Conservation (phyloP, 2,329 filamentous ascomycete genomes). For the Monosporascus sp. region DNA sequence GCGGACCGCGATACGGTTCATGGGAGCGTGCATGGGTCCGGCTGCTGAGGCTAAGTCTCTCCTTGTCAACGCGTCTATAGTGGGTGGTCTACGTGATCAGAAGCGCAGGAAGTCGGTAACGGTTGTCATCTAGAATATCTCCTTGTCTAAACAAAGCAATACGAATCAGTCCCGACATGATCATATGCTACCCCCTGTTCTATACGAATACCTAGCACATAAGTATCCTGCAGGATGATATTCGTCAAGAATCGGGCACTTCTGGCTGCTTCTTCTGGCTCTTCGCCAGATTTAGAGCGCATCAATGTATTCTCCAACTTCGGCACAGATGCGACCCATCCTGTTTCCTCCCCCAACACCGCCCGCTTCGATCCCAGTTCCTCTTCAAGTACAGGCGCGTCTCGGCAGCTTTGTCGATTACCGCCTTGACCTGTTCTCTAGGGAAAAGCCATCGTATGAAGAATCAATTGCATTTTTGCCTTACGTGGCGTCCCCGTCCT, state of each 20-base stretch:
- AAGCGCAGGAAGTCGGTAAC: slow-evolving; percentile 9
- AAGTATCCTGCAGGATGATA: too few relatives aligned
- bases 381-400: neutral
- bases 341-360: slow-evolving; percentile 5
- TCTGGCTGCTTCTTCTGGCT: too few relatives aligned
- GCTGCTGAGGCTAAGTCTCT: slow-evolving; percentile 3
- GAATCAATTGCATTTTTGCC: too few relatives aligned
- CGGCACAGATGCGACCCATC: slow-evolving; percentile 4
- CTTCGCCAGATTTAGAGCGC: too few relatives aligned
- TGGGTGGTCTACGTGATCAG: slow-evolving; percentile 15
- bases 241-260: too few relatives aligned
- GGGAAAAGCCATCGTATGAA: too few relatives aligned
- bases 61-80: slow-evolving; percentile 12
- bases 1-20: neutral
- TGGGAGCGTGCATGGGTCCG: slow-evolving; percentile 1
- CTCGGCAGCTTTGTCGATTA: slow-evolving; percentile 1
- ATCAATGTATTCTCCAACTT: neutral
- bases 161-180: too few relatives aligned
- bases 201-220: too few relatives aligned
- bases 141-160: too few relatives aligned
- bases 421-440: neutral
- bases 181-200: too few relatives aligned
- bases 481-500: too few relatives aligned
- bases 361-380: slow-evolving; percentile 1
- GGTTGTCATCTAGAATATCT: slow-evolving; percentile 8